Conservation (phyloP, 768 basidiomycete species). For the Lenzites betulinus region DNA sequence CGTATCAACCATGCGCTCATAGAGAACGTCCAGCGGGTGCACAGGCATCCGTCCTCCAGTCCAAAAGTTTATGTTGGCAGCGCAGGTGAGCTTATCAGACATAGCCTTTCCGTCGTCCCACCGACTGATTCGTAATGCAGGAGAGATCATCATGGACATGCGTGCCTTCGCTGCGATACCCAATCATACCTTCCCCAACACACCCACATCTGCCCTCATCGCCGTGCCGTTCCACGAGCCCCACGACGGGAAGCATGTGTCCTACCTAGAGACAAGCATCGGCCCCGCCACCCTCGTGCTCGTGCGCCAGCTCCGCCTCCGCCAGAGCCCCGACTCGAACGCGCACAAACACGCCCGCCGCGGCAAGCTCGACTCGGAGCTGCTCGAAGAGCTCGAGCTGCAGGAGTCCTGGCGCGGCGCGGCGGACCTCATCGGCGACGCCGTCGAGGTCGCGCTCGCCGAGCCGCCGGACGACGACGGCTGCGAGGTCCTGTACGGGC, state of each 20-base stretch:
- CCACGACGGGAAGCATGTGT: constrained; percentile 18
- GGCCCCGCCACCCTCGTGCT: constrained; percentile 33
- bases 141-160: constrained; percentile 30
- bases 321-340: constrained; percentile 6
- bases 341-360: constrained; percentile 11
- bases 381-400: constrained; percentile 18
- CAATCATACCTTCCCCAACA: constrained; percentile 10
- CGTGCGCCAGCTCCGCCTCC: constrained; percentile 21
- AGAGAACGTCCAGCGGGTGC: constrained; percentile 23
- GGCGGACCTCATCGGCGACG: constrained; percentile 15
- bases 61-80: constrained; percentile 25
- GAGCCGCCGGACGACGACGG: constrained; percentile 43
- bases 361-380: constrained; percentile 8
- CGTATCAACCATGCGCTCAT: constrained; percentile 24
- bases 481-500: constrained; percentile 61
- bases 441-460: constrained; percentile 14
- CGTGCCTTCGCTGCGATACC: constrained; percentile 12
- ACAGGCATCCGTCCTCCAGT: constrained; percentile 22
- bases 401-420: constrained; percentile 15
- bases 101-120: background rate
- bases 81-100: constrained; percentile 18
- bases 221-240: constrained; percentile 11
- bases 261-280: constrained; percentile 34
- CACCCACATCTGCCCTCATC: constrained; percentile 10
- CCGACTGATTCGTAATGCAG: constrained; percentile 5